Evolutionary conservation across 1,139 yeast genomes (phyloP).

Genomic region (Sugiyamaella pinicola): DNA sequence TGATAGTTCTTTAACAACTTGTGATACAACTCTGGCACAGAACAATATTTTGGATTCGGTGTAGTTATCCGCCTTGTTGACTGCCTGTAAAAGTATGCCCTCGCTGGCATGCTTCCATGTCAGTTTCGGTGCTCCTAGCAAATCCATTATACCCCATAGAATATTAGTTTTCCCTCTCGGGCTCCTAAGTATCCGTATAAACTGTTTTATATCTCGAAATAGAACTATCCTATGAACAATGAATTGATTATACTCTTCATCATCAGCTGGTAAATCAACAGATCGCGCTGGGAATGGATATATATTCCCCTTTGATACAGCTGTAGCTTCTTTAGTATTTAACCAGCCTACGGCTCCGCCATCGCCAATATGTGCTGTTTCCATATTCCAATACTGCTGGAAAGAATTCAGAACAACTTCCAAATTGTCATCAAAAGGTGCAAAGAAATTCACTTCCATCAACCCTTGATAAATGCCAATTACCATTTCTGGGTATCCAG

Average conservation of each 20-base stretch:
- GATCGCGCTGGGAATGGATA: slow-evolving; percentile 11
- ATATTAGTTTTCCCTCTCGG: slow-evolving; percentile 11
- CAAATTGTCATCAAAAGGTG: slow-evolving; percentile 20
- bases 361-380: slow-evolving; percentile 31
- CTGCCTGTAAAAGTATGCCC: background rate
- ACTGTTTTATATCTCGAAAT: slow-evolving; percentile 21
- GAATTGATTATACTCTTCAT: slow-evolving; percentile 4
- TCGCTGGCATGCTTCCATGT: slow-evolving; percentile 5
- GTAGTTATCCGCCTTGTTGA: slow-evolving; percentile 1
- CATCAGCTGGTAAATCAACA: slow-evolving; percentile 9
- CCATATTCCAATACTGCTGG: slow-evolving; percentile 30
- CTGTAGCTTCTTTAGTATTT: slow-evolving; percentile 8
- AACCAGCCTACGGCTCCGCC: slow-evolving; percentile 27
- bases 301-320: background rate
- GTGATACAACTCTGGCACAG: slow-evolving; percentile 11
- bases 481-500: slow-evolving; percentile 31
- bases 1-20: background rate
- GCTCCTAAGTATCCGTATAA: slow-evolving; percentile 7
- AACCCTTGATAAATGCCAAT: slow-evolving; percentile 28
- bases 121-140: slow-evolving; percentile 17
- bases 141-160: slow-evolving; percentile 19
- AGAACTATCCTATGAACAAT: slow-evolving; percentile 21
- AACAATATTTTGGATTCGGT: background rate
- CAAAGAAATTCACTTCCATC: slow-evolving; percentile 27
- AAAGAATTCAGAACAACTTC: slow-evolving; percentile 19